phyloP scores from a whole-genome alignment of 148 eudicot species.

The Amaranthus palmeri region DNA sequence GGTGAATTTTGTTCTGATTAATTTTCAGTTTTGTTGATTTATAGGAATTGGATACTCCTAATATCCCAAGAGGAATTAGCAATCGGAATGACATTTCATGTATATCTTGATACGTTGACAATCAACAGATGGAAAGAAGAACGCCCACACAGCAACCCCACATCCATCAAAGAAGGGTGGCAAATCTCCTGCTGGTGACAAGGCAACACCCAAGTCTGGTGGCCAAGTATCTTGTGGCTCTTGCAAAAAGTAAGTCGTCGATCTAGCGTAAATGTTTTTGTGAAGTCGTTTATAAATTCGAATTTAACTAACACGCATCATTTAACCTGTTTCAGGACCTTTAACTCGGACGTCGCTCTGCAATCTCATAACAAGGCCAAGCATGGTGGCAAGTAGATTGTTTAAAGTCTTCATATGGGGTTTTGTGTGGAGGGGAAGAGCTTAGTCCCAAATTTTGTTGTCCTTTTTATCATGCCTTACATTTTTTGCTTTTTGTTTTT shows the following conservation, averaged over 20 bases:
- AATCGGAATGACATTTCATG: too few relatives aligned
- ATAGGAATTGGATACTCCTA: too few relatives aligned
- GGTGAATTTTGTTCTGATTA: conserved; percentile 25
- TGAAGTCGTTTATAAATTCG: too few relatives aligned
- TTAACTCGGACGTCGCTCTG: conserved; percentile 36
- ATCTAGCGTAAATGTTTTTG: too few relatives aligned
- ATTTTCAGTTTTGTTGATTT: neutral
- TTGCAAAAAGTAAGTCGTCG: conserved; percentile 36
- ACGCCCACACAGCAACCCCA: conserved; percentile 42
- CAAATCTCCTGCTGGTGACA: conserved; percentile 33
- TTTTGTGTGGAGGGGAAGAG: conserved; percentile 8
- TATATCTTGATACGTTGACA: too few relatives aligned
- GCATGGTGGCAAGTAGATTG: conserved; percentile 41
- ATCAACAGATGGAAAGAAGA: conserved; percentile 43
- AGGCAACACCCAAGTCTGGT: conserved; percentile 43
- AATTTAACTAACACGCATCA: neutral
- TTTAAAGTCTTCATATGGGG: neutral
- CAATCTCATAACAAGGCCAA: conserved; percentile 51
- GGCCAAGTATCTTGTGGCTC: conserved; percentile 33
- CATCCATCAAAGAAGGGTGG: conserved; percentile 43
- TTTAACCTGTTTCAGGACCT: conserved; percentile 31
- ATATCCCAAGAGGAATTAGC: too few relatives aligned
- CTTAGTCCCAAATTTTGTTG: conserved; percentile 20
- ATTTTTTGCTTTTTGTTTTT: neutral
- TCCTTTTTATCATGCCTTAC: neutral